phyloP scores from a whole-genome alignment of 108 stramenopile species.

The Pseudonitzschia multiseries region DNA sequence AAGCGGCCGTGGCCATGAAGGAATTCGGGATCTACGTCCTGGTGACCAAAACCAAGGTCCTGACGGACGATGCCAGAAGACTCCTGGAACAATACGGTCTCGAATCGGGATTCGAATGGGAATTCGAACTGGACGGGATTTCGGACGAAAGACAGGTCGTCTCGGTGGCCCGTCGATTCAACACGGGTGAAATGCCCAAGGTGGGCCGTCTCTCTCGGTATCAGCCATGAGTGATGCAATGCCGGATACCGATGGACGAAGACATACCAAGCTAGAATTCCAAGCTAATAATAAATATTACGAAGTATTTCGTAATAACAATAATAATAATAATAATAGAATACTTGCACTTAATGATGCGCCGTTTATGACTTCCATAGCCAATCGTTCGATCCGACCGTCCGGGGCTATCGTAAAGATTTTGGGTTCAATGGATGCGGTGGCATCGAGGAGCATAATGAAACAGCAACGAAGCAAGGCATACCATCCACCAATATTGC shows the following conservation, averaged over 20 bases:
- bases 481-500: too few relatives aligned
- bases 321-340: too few relatives aligned
- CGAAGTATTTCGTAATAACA: too few relatives aligned
- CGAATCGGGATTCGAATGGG: constrained; percentile 29
- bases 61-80: constrained; percentile 1
- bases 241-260: too few relatives aligned
- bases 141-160: constrained; percentile 7
- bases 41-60: not conserved
- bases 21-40: constrained; percentile 34
- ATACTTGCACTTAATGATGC: too few relatives aligned
- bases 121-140: constrained; percentile 34
- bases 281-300: too few relatives aligned
- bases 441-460: too few relatives aligned
- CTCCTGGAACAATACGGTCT: constrained; percentile 5
- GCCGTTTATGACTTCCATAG: too few relatives aligned
- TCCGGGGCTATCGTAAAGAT: too few relatives aligned
- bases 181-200: constrained; percentile 21
- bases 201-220: constrained; percentile 26
- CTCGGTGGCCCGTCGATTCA: constrained; percentile 28
- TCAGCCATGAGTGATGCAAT: constrained; percentile 6
- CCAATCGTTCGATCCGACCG: too few relatives aligned
- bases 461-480: too few relatives aligned
- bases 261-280: not conserved
- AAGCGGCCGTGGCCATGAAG: constrained; percentile 27
- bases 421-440: too few relatives aligned